Evolutionary conservation across 352 stramenopile genomes (phyloP), one percentile per base, ranked within the genome.

Genomic region (Globisporangium sylvaticum): DNA sequence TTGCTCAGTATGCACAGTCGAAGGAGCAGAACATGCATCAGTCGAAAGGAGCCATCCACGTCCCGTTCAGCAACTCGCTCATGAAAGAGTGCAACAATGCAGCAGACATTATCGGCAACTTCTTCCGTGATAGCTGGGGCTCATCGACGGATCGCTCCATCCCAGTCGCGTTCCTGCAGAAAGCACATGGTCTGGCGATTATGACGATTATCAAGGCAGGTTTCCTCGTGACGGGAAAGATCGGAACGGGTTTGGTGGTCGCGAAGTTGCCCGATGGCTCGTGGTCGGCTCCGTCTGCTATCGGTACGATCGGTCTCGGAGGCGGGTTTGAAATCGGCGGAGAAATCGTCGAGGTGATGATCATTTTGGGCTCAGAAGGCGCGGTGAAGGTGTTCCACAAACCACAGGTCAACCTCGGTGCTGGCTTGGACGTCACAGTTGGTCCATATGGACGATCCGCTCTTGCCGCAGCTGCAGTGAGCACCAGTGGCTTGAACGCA

Each of bases 341-440:
- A 24, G 90, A 98, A 71, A 73, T 98, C 29, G 88, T 92, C 1
- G 92, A 98, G 73, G 83, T 97, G 57, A 81, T 98, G 48, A 96
- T 98, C 76, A 83, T 98, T 59, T 69, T 98, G 7, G 95, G 95
- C 69, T 96, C 83, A 1, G 82, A 90, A 34, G 78, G 78, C 8
- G 87, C 93, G 0, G 89, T 98, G 8, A 66, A 96, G 61, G 77
- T 97, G 10, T 92, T 97, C 66, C 76, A 92, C 75, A 72, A 85
- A 74, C 70, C 82, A 65, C 75, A 91, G 44, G 71, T 97, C 25
- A 93, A 97, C 60, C 68, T 98, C 4, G 93, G 93, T 32, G 90
- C 80, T 75, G 91, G 92, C 66, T 90, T 89, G 44, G 73, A 97
- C 53, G 72, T 97, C 91, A 92, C 31, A 88, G 90, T 22, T 89